Evolutionary conservation across 148 eudicot species (phyloP).

Genomic region (Rhododendron ferrugineum): DNA sequence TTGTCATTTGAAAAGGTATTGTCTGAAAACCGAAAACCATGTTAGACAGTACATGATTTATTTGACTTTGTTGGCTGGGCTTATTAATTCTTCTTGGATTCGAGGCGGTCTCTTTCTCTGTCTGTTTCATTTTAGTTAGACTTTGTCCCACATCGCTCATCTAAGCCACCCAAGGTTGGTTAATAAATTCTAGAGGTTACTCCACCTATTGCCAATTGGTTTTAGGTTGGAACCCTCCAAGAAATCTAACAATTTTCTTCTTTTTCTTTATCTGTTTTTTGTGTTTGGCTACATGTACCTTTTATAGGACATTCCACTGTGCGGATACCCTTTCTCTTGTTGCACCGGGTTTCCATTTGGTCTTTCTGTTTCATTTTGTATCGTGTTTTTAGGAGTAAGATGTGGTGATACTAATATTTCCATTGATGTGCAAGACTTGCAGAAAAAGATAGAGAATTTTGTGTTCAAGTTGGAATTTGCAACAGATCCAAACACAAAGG

Average conservation of each 20-base stretch:
- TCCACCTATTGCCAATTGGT: no score
- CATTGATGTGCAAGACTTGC: neutral
- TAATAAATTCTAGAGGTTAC: no score
- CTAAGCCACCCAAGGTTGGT: no score
- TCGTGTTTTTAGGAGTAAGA: neutral
- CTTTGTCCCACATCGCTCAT: no score
- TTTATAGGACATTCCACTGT: neutral
- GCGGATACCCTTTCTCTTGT: neutral
- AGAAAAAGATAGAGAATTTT: neutral
- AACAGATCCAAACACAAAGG: neutral
- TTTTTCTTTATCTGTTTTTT: neutral
- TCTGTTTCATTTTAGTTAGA: no score
- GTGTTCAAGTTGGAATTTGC: neutral
- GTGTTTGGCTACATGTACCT: neutral
- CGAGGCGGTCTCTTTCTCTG: neutral
- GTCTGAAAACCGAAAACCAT: neutral
- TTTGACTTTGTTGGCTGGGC: neutral
- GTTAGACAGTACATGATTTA: neutral
- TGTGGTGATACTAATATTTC: neutral
- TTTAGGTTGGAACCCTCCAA: no score
- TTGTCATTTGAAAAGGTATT: conserved; percentile 86
- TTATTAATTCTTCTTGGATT: neutral
- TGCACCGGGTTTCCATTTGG: neutral
- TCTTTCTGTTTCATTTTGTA: neutral
- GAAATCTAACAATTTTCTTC: no score